A percentile compares a stretch with the other conserved stretches of the same genome.
Evolutionary conservation across 805 yeast genomes (phyloP).

Genomic region (Kregervanrija fluxuum): DNA sequence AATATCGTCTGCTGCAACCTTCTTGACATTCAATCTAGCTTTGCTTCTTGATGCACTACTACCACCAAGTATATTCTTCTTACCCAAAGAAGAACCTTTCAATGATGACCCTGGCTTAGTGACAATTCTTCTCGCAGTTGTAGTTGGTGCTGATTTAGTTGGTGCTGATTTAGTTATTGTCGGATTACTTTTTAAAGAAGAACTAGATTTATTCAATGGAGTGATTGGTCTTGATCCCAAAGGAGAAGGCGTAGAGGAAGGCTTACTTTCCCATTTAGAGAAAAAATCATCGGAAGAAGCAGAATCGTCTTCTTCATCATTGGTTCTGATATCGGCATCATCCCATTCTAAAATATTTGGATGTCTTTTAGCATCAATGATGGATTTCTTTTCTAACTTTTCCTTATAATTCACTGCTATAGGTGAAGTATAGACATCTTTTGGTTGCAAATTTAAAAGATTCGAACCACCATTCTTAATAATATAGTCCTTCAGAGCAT

Average conservation of each 20-base stretch:
- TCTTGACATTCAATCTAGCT: slow-evolving; percentile 53
- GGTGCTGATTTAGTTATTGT: slow-evolving; percentile 18
- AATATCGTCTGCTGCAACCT: slow-evolving; percentile 41
- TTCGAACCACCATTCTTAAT: slow-evolving; percentile 80
- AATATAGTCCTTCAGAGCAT: slow-evolving; percentile 75
- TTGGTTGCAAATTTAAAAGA: slow-evolving; percentile 58
- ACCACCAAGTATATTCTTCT: slow-evolving; percentile 32
- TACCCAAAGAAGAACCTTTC: slow-evolving; percentile 11
- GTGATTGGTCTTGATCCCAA: slow-evolving; percentile 38
- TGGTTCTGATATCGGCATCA: slow-evolving; percentile 30
- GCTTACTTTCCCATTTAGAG: slow-evolving; percentile 76
- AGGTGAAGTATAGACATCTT: slow-evolving; percentile 70
- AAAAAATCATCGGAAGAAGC: slow-evolving; percentile 74
- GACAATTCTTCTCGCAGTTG: slow-evolving; percentile 27
- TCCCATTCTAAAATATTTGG: slow-evolving; percentile 73
- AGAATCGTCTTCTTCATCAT: slow-evolving; percentile 51
- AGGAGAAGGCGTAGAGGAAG: slow-evolving; percentile 47
- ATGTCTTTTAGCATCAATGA: slow-evolving; percentile 56
- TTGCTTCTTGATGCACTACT: slow-evolving; percentile 47
- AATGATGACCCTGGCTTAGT: slow-evolving; percentile 19
- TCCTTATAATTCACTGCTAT: slow-evolving; percentile 78
- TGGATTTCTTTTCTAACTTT: slow-evolving; percentile 64
- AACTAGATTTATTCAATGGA: slow-evolving; percentile 24
- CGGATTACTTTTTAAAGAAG: slow-evolving; percentile 21
- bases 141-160: slow-evolving; percentile 17